Percentiles rank a stretch among this genome's conserved stretches.
Conservation (phyloP, 768 basidiomycete genomes). For the Galerina sulciceps region DNA sequence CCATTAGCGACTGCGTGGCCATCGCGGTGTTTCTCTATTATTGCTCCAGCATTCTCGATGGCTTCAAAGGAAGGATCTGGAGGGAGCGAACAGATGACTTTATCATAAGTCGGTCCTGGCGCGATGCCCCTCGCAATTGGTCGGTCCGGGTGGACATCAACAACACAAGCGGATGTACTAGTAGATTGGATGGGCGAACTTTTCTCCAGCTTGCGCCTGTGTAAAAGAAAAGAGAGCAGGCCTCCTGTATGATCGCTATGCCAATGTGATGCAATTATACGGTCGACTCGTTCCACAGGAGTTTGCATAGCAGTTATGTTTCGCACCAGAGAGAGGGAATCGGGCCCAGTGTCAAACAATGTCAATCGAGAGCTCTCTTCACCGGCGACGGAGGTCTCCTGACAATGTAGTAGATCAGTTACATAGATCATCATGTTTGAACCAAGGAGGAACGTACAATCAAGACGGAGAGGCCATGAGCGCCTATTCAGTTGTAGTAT, state of each 20-base stretch:
- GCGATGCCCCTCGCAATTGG: constrained; percentile 78
- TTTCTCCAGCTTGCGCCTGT: constrained; percentile 33
- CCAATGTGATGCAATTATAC: constrained; percentile 81
- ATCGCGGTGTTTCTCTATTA: constrained; percentile 56
- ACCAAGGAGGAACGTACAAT: constrained; percentile 52
- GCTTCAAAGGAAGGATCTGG: constrained; percentile 74
- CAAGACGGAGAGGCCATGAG: constrained; percentile 84
- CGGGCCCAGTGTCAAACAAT: constrained; percentile 87
- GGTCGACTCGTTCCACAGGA: constrained; percentile 55
- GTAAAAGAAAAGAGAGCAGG: constrained; percentile 63
- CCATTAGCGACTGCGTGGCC: constrained; percentile 70
- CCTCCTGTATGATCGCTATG: constrained; percentile 79
- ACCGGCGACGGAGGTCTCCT: constrained; percentile 63
- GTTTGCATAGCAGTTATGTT: constrained; percentile 67
- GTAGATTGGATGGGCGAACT: neutral
- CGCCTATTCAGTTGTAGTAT: constrained; percentile 48
- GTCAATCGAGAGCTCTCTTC: constrained; percentile 49
- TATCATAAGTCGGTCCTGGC: constrained; percentile 60
- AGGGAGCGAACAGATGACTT: constrained; percentile 62
- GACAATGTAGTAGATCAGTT: neutral
- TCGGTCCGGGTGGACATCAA: constrained; percentile 80
- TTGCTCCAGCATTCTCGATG: constrained; percentile 59
- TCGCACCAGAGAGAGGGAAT: constrained; percentile 72
- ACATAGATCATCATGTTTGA: neutral
- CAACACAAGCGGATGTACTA: constrained; percentile 43